phyloP scores from a whole-genome alignment of 225 moss, liverwort and hornwort genomes.

The Antitrichia curtipendula region DNA sequence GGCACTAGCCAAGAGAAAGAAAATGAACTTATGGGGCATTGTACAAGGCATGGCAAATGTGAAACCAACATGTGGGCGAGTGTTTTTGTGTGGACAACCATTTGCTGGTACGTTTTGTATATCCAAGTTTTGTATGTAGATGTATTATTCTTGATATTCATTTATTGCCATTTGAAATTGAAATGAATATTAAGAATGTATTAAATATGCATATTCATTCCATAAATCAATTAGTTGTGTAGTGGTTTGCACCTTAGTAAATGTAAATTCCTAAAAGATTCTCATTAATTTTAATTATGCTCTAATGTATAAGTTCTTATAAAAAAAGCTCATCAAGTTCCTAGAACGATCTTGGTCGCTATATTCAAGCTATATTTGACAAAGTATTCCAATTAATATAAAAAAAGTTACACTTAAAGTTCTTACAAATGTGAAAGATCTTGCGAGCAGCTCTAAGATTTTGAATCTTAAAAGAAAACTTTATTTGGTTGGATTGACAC shows the following conservation, averaged over 20 bases:
- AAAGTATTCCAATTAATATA: neutral
- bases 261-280: too few species aligned
- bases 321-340: neutral
- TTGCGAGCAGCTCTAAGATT: fast-evolving
- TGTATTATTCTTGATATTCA: neutral
- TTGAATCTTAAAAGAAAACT: fast-evolving
- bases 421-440: fast-evolving
- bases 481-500: neutral
- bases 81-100: neutral
- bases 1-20: neutral
- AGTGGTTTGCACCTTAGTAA: too few species aligned
- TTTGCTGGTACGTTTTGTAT: neutral
- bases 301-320: fast-evolving
- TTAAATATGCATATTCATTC: neutral
- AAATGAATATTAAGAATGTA: neutral
- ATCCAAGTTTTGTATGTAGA: neutral
- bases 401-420: neutral
- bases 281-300: fast-evolving
- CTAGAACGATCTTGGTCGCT: fast-evolving
- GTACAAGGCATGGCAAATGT: neutral
- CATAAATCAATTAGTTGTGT: neutral
- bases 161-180: neutral
- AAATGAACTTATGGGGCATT: neutral
- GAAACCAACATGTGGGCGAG: neutral
- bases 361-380: neutral